These are phyloP conservation scores for Helianthus annuus DNA, from an alignment of 129 eudicot species.

Conservation along the genomic window DNA sequence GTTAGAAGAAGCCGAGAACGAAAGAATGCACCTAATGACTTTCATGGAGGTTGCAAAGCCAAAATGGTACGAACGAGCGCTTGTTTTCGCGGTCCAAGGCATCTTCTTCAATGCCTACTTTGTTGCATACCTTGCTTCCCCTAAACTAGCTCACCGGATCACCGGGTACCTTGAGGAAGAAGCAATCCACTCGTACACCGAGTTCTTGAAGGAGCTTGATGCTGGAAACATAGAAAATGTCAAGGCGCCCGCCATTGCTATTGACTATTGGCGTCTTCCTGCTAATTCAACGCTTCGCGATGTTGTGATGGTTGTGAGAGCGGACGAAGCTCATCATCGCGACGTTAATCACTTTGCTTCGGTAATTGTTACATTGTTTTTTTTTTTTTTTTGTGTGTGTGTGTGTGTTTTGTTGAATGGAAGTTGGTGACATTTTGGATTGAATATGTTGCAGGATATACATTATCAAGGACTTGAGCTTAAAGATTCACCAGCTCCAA, in stretches of 20 bases:
- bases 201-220: slow-evolving; percentile 92
- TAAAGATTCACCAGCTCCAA: slow-evolving; percentile 83
- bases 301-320: slow-evolving; percentile 93
- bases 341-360: slow-evolving; percentile 99
- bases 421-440: slow-evolving; percentile 1
- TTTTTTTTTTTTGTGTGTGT: too few species aligned
- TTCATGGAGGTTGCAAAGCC: slow-evolving; percentile 95
- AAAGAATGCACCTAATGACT: slow-evolving; percentile 96
- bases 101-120: slow-evolving; percentile 92
- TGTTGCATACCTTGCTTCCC: slow-evolving; percentile 64
- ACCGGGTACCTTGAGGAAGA: slow-evolving; percentile 96
- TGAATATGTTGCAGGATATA: slow-evolving; percentile 67
- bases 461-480: slow-evolving; percentile 83
- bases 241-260: slow-evolving; percentile 95
- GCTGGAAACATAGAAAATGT: slow-evolving; percentile 83
- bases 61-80: slow-evolving; percentile 84
- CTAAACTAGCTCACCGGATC: slow-evolving; percentile 82
- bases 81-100: slow-evolving; percentile 90
- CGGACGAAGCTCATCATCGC: slow-evolving; percentile 99
- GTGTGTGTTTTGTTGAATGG: neutral
- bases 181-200: slow-evolving; percentile 94
- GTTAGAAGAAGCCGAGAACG: slow-evolving; percentile 93
- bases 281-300: slow-evolving; percentile 73
- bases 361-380: slow-evolving; percentile 37
- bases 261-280: slow-evolving; percentile 94